These are phyloP conservation scores for Phytophthora gonapodyides DNA, from an alignment of 352 stramenopile genomes.

Conservation along the genomic window DNA sequence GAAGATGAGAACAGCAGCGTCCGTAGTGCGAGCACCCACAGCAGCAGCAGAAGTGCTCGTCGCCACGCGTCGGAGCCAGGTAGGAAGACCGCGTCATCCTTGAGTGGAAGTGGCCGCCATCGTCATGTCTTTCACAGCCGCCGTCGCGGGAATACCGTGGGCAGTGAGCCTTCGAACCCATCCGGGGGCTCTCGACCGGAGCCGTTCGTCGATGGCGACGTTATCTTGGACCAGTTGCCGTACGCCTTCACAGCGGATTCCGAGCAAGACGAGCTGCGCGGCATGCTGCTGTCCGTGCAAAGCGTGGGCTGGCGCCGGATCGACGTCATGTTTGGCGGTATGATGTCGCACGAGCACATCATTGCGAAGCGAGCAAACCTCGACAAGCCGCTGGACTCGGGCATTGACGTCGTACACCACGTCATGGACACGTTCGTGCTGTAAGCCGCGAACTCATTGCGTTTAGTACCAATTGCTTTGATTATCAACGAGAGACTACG, in stretches of 20 bases:
- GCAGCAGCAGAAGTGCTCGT: conserved; percentile 20
- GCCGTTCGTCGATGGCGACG: conserved; percentile 55
- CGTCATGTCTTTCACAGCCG: conserved; percentile 20
- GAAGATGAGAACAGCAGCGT: conserved; percentile 22
- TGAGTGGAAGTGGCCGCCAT: conserved; percentile 14
- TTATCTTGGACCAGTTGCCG: conserved; percentile 71
- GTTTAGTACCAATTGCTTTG: too few species aligned
- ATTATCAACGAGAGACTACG: too few species aligned
- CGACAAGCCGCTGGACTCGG: conserved; percentile 58
- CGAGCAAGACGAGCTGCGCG: conserved; percentile 64
- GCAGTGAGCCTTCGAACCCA: conserved; percentile 23
- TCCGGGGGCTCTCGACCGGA: conserved; percentile 37
- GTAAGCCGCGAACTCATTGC: conserved; percentile 32
- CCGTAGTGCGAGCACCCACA: conserved; percentile 17
- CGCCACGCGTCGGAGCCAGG: conserved; percentile 24
- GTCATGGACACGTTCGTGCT: conserved; percentile 74
- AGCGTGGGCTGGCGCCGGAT: conserved; percentile 74
- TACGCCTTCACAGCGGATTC: conserved; percentile 69
- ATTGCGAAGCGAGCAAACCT: conserved; percentile 75
- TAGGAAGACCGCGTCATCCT: conserved; percentile 26
- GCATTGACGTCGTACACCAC: conserved; percentile 77
- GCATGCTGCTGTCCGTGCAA: conserved; percentile 78
- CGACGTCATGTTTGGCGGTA: conserved; percentile 71
- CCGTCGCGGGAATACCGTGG: conserved; percentile 32
- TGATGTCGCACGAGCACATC: conserved; percentile 79